Percentiles rank a stretch among this genome's conserved stretches.
These are phyloP conservation scores for Pyrenochaeta sp. DNA, from an alignment of 2,329 filamentous ascomycete species.

Conservation along the genomic window DNA sequence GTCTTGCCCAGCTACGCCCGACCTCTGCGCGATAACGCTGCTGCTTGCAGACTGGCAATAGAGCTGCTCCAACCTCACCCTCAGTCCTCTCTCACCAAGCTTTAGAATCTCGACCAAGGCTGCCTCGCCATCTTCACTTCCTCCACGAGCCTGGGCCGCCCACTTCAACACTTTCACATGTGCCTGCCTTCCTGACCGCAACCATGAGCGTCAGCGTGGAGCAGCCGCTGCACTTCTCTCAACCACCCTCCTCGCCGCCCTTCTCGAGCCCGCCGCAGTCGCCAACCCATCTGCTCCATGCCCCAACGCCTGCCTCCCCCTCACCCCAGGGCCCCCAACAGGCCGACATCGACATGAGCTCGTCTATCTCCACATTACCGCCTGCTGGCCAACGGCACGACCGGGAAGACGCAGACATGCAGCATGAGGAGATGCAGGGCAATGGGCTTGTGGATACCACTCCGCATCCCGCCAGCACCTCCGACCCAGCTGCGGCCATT, in stretches of 20 bases:
- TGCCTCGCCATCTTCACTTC: conserved; percentile 5
- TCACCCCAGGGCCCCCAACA: conserved; percentile 30
- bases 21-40: too few species aligned
- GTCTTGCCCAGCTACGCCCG: too few species aligned
- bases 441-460: conserved; percentile 19
- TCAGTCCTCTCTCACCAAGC: conserved; percentile 2
- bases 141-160: conserved; percentile 1
- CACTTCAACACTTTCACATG: too few species aligned
- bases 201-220: conserved; percentile 52
- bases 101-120: conserved; percentile 7
- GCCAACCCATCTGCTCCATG: conserved; percentile 36
- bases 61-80: too few species aligned
- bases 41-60: too few species aligned
- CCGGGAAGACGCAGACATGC: conserved; percentile 47
- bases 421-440: conserved; percentile 32
- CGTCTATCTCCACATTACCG: conserved; percentile 40
- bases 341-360: conserved; percentile 44
- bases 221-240: conserved; percentile 47
- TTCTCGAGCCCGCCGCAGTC: conserved; percentile 43
- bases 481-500: conserved; percentile 16
- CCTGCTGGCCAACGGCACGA: conserved; percentile 45
- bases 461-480: conserved; percentile 4
- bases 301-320: conserved; percentile 35
- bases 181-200: conserved; percentile 16
- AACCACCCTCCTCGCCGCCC: conserved; percentile 42